phyloP scores from a whole-genome alignment of 306 rosid genomes.

The Pyrus communis region DNA sequence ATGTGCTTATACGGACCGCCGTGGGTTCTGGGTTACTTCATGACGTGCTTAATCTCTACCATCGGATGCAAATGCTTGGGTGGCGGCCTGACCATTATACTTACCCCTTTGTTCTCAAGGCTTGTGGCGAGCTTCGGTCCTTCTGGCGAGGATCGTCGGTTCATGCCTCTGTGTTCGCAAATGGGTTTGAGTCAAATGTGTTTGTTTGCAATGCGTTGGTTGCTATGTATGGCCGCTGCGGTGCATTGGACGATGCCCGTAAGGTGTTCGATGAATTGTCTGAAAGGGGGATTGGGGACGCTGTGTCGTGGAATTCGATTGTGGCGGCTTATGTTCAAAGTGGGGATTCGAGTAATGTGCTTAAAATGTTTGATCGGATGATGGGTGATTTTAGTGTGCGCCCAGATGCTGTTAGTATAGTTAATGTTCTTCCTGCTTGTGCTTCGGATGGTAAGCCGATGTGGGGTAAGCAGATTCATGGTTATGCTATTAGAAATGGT shows the following conservation, averaged over 20 bases:
- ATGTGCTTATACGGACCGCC: conserved; percentile 47
- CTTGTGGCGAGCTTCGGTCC: conserved; percentile 45
- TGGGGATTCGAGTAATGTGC: conserved; percentile 29
- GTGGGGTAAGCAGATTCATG: conserved; percentile 63
- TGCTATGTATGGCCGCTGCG: conserved; percentile 68
- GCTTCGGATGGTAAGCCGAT: conserved; percentile 34
- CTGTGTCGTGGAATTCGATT: conserved; percentile 77
- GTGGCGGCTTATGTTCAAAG: conserved; percentile 46
- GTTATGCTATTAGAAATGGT: conserved; percentile 49
- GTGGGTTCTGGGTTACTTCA: conserved; percentile 25
- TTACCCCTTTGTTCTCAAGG: conserved; percentile 65
- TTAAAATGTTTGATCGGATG: conserved; percentile 45
- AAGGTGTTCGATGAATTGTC: conserved; percentile 63
- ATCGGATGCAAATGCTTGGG: conserved; percentile 43
- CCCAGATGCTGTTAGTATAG: conserved; percentile 62
- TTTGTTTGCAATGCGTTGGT: conserved; percentile 73
- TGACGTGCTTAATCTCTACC: conserved; percentile 31
- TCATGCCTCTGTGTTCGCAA: conserved; percentile 35
- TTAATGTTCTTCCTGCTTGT: conserved; percentile 70
- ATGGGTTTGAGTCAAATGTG: conserved; percentile 54
- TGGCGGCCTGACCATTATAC: conserved; percentile 77
- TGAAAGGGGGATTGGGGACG: conserved; percentile 45
- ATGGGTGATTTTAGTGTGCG: conserved; percentile 2
- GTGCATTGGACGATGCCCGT: conserved; percentile 31
- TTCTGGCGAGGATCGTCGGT: conserved; percentile 36